Evolutionary conservation across 2,329 filamentous ascomycete species (phyloP), one percentile per base, ranked within the genome.

Genomic region (Colletotrichum godetiae): DNA sequence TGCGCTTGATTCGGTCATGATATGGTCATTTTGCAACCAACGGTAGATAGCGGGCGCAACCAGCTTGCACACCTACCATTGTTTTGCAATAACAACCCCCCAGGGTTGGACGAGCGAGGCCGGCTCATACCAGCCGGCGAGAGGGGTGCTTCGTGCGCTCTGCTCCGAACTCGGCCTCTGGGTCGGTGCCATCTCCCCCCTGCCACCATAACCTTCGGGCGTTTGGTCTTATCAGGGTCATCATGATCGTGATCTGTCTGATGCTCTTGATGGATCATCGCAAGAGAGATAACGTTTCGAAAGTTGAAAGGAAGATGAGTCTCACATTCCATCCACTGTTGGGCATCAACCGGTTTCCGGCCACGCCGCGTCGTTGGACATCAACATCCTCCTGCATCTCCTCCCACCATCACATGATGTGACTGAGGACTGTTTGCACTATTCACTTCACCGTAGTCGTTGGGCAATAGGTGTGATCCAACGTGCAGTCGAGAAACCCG

Each of bases 1-100:
- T 60, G 57, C 55, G 53, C 53, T 62, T 33, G 22, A 72, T 74
- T 72, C 68, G 55, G 68, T 13, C 53, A 55, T 61, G 63, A 37
- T 49, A 46, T 46, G 58, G 55, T 58, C 62, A 53, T 35, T 35
- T 55, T 37, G 65, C 37, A 62, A 31, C 33, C 33, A 69, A 49
- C 62, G 64, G 60, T 57, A 68, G 60, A 29, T 10, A 27, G 33
- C 33, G 62, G 15, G 22, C 31, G 8, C 46, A 8, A 29, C n/a
- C n/a, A n/a, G 62, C 62, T 31, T 49, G 13, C 12, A 49, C 42
- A 49, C 11, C n/a, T 19, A n/a, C 19, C 19, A 8, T 19, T n/a
- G 22, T 7, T 8, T n/a, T 53, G 7, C 5, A 22, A n/a, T n/a
- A 27, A 15, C 31, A 27, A 24, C 29, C 60, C 60, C 46, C 60